phyloP scores from a whole-genome alignment of 177 flowering plant species.

The Telopea speciosissima region DNA sequence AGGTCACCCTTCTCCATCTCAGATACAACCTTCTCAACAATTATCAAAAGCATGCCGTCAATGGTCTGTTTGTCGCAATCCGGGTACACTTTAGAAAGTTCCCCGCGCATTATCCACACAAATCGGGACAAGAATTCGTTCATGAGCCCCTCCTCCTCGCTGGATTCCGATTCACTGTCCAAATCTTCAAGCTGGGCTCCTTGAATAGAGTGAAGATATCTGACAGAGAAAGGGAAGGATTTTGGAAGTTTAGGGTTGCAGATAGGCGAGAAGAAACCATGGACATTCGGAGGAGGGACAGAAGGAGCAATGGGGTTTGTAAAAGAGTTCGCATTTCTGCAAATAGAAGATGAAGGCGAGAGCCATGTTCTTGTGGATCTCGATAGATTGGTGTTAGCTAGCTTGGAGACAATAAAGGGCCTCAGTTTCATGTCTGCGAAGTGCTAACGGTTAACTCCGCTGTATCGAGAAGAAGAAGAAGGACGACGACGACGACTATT shows the following conservation, averaged over 20 bases:
- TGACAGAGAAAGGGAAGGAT: constrained; percentile 9
- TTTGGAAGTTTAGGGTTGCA: constrained; percentile 4
- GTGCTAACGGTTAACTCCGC: too few species aligned
- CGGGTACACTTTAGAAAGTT: constrained; percentile 48
- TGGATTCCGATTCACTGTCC: constrained; percentile 12
- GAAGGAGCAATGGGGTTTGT: not conserved
- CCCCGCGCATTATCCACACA: constrained; percentile 67
- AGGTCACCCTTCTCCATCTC: constrained; percentile 63
- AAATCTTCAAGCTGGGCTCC: constrained; percentile 4
- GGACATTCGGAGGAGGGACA: constrained; percentile 1
- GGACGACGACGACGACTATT: too few species aligned
- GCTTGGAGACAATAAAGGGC: constrained; percentile 16
- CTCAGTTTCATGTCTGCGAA: constrained; percentile 10
- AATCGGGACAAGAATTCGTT: constrained; percentile 80
- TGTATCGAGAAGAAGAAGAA: too few species aligned
- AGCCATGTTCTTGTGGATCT: constrained; percentile 18
- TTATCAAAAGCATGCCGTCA: constrained; percentile 70
- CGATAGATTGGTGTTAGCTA: constrained; percentile 16
- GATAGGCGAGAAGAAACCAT: constrained; percentile 3
- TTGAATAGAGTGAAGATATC: constrained; percentile 26
- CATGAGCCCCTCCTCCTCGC: constrained; percentile 41
- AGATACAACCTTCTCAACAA: constrained; percentile 60
- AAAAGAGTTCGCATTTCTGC: constrained; percentile 13
- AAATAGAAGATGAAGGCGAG: constrained; percentile 2
- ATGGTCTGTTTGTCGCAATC: constrained; percentile 54